Percentiles rank a stretch among this genome's conserved stretches.
phyloP scores from a whole-genome alignment of 2,329 filamentous ascomycete species.

The Cladosporium phlei region DNA sequence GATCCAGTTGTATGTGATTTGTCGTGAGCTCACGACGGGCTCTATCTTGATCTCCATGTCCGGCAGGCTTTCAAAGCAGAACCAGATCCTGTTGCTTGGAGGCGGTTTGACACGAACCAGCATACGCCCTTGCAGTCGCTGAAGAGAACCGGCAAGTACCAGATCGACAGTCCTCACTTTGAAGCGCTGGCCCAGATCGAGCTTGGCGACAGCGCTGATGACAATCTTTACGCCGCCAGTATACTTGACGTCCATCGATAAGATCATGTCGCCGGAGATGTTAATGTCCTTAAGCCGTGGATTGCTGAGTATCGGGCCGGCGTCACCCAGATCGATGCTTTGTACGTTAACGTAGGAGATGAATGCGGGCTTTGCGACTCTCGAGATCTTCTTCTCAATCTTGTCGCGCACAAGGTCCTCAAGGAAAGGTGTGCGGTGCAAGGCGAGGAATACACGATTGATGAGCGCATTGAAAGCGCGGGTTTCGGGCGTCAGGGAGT shows the following conservation, averaged over 20 bases:
- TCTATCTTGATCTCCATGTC: slow-evolving; percentile 93
- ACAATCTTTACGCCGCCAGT: slow-evolving; percentile 84
- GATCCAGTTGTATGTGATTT: slow-evolving; percentile 92
- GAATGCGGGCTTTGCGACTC: slow-evolving; percentile 87
- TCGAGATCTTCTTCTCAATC: slow-evolving; percentile 91
- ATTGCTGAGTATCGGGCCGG: slow-evolving; percentile 84
- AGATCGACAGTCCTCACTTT: slow-evolving; percentile 87
- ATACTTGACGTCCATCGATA: slow-evolving; percentile 85
- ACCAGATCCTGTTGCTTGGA: slow-evolving; percentile 93
- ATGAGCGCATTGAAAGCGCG: slow-evolving; percentile 91
- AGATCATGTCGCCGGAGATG: slow-evolving; percentile 81
- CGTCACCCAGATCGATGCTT: slow-evolving; percentile 78
- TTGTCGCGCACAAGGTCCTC: slow-evolving; percentile 76
- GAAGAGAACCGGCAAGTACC: slow-evolving; percentile 77
- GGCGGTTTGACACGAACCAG: slow-evolving; percentile 87
- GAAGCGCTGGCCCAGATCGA: slow-evolving; percentile 83
- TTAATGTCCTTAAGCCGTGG: slow-evolving; percentile 82
- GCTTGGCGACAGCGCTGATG: slow-evolving; percentile 84
- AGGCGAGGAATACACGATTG: slow-evolving; percentile 77
- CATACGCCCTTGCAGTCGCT: slow-evolving; percentile 78
- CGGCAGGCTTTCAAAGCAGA: slow-evolving; percentile 89
- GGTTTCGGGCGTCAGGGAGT: slow-evolving; percentile 74
- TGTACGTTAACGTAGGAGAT: slow-evolving; percentile 79
- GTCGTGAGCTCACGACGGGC: slow-evolving; percentile 88
- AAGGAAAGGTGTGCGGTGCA: slow-evolving; percentile 80